Evolutionary conservation across 345 rosid species (phyloP).

Genomic region (Ricinus communis): DNA sequence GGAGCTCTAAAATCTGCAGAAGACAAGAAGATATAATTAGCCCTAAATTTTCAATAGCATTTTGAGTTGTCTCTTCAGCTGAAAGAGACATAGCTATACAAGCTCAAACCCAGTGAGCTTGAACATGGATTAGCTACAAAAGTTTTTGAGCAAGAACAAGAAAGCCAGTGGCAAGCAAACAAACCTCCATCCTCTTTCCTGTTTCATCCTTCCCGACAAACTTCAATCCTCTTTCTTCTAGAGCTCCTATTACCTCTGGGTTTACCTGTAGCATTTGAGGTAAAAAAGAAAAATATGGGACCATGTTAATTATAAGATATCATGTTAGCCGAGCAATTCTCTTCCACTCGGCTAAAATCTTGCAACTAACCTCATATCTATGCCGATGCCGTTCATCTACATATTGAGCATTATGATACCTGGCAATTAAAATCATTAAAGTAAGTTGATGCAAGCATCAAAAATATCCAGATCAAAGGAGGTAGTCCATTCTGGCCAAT

Average conservation of each 20-base stretch:
- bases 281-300: neutral
- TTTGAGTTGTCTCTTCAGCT: neutral
- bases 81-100: neutral
- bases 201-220: slow-evolving; percentile 42
- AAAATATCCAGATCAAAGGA: neutral
- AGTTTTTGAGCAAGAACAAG: neutral
- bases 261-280: slow-evolving; percentile 26
- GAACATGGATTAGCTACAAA: neutral
- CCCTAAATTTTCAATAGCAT: slow-evolving; percentile 5
- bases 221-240: slow-evolving; percentile 32
- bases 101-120: slow-evolving; percentile 6
- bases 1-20: slow-evolving; percentile 35
- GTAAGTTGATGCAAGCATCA: slow-evolving; percentile 2
- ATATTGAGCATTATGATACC: slow-evolving; percentile 28
- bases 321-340: neutral
- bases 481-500: too few species aligned
- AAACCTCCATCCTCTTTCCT: slow-evolving; percentile 41
- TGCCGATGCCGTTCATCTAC: slow-evolving; percentile 36
- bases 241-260: slow-evolving; percentile 25
- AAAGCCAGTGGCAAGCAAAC: slow-evolving; percentile 4
- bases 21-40: slow-evolving; percentile 1
- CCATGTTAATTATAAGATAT: neutral
- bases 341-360: neutral
- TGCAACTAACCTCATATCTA: slow-evolving; percentile 38
- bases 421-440: slow-evolving; percentile 8